Base-by-base conservation (phyloP, 2,329 filamentous ascomycete species). In the Fusarium mangiferae region DNA sequence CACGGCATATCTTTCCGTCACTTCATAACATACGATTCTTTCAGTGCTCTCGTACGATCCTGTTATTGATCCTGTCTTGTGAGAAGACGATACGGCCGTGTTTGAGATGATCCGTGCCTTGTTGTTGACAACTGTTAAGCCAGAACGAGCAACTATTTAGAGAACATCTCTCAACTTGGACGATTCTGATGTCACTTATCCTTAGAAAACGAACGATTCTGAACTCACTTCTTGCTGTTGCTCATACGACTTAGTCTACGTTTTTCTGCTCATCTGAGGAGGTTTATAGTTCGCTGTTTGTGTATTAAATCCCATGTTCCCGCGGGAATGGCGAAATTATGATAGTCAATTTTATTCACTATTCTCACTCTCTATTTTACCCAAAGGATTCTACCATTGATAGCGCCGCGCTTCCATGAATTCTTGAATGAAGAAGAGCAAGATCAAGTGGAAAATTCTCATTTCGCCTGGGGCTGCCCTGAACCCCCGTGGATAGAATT, bases 1-100 rank as follows among this genome's bases (percentile, higher is more conserved):
- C 22, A 22, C 3, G 18, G 8, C 15, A 39, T 15, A 10, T 12
- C 7, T 17, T 24, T 17, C 7, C 5, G 33, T 20, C 6, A 3
- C 18, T 22, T 30, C n/a, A 26, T 14, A 70, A 70, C 59, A 66
- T 66, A 59, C 60, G 59, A 70, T 39, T 55, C 30, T 36, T 35
- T 20, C 9, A 30, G 20, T 9, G 8, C 18, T n/a, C 28, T 65
- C 66, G 30, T 69, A 69, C n/a, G 66, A 70, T 65, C 4, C 9
- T 38, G 0, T 20, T 5, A 24, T 26, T 20, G 11, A 12, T 28
- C 17, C 0, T 8, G 6, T 10, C 44, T 24, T n/a, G 11, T 48
- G 2, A 28, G 7, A n/a, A 24, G 45, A 17, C 42, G 20, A 28
- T 26, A 59, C 42, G 14, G 9, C 18, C 33, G 30, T 5, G 4